Percentiles rank a stretch among this genome's conserved stretches.
phyloP scores from a whole-genome alignment of 2,329 filamentous ascomycete species.

The Pestalotiopsis sp. region DNA sequence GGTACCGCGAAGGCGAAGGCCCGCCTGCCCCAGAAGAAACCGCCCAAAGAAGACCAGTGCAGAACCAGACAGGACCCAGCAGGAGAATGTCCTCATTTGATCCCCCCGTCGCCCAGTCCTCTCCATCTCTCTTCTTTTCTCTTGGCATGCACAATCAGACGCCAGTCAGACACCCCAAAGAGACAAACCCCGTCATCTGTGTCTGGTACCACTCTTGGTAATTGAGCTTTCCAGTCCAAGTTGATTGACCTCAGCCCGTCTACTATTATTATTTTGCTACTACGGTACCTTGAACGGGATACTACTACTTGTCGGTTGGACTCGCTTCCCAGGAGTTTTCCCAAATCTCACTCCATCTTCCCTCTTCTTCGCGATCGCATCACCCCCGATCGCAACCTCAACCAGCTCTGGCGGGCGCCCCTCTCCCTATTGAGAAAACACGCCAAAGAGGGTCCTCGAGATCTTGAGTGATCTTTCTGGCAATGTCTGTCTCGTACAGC shows the following conservation, averaged over 20 bases:
- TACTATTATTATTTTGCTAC: too few species aligned
- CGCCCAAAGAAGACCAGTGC: not conserved
- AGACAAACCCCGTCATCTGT: not conserved
- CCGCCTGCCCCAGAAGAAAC: not conserved
- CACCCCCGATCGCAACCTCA: not conserved
- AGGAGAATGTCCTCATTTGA: slow-evolving; percentile 8
- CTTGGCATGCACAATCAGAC: slow-evolving; percentile 11
- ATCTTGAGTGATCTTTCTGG: not conserved
- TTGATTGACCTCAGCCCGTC: too few species aligned
- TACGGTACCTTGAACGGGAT: too few species aligned
- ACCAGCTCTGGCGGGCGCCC: not conserved
- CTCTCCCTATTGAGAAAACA: not conserved
- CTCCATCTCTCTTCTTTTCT: slow-evolving; percentile 7
- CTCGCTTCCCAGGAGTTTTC: not conserved
- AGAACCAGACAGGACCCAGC: not conserved
- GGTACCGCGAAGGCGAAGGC: not conserved
- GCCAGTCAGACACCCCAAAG: slow-evolving; percentile 6
- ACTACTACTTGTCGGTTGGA: too few species aligned
- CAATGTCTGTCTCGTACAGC: slow-evolving; percentile 11
- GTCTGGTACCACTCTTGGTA: not conserved
- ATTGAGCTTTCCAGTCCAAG: too few species aligned
- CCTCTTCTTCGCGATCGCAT: not conserved
- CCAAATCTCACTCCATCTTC: not conserved
- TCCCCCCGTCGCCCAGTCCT: slow-evolving; percentile 9
- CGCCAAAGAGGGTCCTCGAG: slow-evolving; percentile 1